Evolutionary conservation across 352 stramenopile species (phyloP), one percentile per base, ranked within the genome.

Genomic region (Phytophthora sp.): DNA sequence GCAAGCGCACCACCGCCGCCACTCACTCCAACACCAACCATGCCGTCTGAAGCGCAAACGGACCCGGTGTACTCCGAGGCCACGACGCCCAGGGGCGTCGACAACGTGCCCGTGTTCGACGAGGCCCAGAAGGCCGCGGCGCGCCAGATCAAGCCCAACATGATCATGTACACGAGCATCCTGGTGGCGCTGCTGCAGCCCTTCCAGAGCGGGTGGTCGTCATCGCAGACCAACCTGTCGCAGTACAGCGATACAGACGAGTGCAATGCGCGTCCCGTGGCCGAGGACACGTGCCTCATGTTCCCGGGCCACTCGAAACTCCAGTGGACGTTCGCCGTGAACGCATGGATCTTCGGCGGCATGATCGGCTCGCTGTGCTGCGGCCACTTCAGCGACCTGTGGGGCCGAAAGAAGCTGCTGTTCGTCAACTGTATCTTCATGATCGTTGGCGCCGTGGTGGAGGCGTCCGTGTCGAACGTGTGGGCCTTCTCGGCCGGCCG

Each of bases 121-220:
- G 60, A 68, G 15, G 28, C 60, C 4, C 43, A 61, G 31, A 68
- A 68, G 28, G 60, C 51, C n/a, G 60, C 27, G 0, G 41, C 61
- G 2, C 61, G 54, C 54, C n/a, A 53, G 34, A 52, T 66, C 65
- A 69, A 49, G 28, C 73, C 72, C 21, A 72, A 60, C 17, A 42
- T 49, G 9, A 61, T 77, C 39, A 68, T 85, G 43, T 87, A 88
- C 60, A 30, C 62, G 17, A 77, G 70, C 28, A 58, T 74, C 24
- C 50, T 63, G 15, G 49, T 81, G 38, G 74, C 68, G 24, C 52
- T 78, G 13, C 44, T 82, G 26, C 62, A 78, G 26, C 61, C 69
- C 4, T 69, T 80, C 49, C 76, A 88, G 57, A 77, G 71, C 53
- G 78, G 78, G 17, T 87, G 78, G 78, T 74, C 66, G n/a, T 57